Evolutionary conservation across 1,139 yeast species (phyloP).

Genomic region (Blastobotrys illinoisensis): DNA sequence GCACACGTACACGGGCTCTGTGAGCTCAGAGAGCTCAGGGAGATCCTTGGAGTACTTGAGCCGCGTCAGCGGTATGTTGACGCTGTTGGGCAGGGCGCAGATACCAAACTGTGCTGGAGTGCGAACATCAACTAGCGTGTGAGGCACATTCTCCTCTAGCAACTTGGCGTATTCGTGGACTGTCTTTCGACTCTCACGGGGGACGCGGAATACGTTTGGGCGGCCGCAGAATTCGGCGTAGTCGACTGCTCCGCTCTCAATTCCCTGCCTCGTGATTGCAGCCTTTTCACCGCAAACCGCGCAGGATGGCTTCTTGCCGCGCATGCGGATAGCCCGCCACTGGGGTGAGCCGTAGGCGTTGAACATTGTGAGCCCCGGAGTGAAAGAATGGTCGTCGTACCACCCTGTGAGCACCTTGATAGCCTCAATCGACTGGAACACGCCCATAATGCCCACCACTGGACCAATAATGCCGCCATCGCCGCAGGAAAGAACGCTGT

Average conservation of each 20-base stretch:
- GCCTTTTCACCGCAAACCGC: constrained; percentile 53
- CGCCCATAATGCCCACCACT: constrained; percentile 86
- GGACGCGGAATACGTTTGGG: constrained; percentile 35
- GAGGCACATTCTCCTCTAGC: constrained; percentile 19
- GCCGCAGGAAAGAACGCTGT: constrained; percentile 75
- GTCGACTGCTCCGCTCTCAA: constrained; percentile 47
- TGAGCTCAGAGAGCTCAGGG: constrained; percentile 8
- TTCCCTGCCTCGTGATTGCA: constrained; percentile 40
- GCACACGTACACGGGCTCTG: constrained; percentile 41
- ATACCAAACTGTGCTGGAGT: constrained; percentile 71
- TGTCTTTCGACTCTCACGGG: constrained; percentile 47
- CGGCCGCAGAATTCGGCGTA: constrained; percentile 75
- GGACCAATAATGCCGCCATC: constrained; percentile 98
- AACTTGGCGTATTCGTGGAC: constrained; percentile 40
- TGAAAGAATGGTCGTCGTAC: constrained; percentile 42
- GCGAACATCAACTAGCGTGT: constrained; percentile 67
- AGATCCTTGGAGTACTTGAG: constrained; percentile 22
- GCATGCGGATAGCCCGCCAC: constrained; percentile 71
- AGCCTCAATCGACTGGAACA: constrained; percentile 83
- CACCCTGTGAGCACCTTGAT: constrained; percentile 62
- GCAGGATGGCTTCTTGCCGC: constrained; percentile 60
- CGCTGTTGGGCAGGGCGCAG: constrained; percentile 52
- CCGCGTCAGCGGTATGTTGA: constrained; percentile 58
- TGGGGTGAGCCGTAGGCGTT: constrained; percentile 71
- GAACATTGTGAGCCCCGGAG: constrained; percentile 66